These are phyloP conservation scores for Chalciporus piperatus DNA, from an alignment of 768 basidiomycete species.

Conservation along the genomic window DNA sequence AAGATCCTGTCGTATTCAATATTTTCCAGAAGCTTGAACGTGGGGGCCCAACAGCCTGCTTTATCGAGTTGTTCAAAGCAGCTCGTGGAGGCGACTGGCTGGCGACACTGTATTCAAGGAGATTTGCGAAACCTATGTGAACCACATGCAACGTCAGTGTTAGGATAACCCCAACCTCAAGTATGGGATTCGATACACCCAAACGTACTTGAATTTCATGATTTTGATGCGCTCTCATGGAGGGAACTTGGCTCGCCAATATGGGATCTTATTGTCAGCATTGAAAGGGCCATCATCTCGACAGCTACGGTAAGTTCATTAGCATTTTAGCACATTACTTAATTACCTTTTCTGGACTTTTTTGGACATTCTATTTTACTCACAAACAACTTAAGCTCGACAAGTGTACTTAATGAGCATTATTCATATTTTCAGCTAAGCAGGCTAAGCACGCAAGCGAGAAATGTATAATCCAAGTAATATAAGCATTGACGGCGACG, in stretches of 20 bases:
- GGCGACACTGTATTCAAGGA: neutral
- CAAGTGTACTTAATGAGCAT: too few relatives aligned
- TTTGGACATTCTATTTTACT: too few relatives aligned
- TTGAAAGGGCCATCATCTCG: neutral
- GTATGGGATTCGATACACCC: neutral
- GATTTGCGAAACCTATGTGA: neutral
- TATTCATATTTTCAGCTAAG: too few relatives aligned
- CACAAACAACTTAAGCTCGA: too few relatives aligned
- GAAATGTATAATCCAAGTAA: too few relatives aligned
- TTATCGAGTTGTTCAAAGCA: neutral
- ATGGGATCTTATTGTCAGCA: neutral
- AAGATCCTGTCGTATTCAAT: neutral
- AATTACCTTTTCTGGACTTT: too few relatives aligned
- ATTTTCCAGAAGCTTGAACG: neutral
- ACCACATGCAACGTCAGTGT: neutral
- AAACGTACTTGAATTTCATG: neutral
- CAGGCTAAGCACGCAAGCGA: too few relatives aligned
- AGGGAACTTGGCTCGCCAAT: neutral
- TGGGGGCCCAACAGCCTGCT: neutral
- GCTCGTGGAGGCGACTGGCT: neutral
- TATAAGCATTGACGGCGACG: too few relatives aligned
- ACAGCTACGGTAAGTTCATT: neutral
- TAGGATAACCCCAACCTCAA: neutral
- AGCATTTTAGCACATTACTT: too few relatives aligned
- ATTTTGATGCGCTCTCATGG: neutral